These are phyloP conservation scores for Phytophthora europaea DNA, from an alignment of 352 stramenopile species.

Conservation along the genomic window DNA sequence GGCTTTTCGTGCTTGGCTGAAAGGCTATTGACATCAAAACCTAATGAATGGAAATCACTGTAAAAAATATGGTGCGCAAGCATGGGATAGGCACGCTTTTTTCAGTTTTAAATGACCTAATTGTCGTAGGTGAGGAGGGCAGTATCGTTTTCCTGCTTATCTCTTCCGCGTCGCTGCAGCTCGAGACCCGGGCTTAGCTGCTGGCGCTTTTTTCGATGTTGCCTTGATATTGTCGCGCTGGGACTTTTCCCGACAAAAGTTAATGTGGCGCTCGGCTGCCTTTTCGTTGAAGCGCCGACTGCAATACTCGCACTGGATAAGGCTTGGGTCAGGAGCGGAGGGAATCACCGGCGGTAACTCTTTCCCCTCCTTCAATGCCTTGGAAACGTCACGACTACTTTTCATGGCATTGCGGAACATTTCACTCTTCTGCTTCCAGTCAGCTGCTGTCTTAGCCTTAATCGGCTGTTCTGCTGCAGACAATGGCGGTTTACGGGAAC, in stretches of 20 bases:
- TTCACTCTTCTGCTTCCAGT: conserved; percentile 92
- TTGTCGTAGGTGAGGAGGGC: neutral
- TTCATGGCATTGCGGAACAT: conserved; percentile 92
- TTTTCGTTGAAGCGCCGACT: conserved; percentile 93
- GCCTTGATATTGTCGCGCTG: conserved; percentile 61
- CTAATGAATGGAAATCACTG: neutral
- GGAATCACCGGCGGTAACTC: conserved; percentile 68
- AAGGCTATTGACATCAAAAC: too few relatives aligned
- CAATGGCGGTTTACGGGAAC: conserved; percentile 26
- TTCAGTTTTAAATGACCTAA: neutral
- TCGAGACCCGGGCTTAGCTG: conserved; percentile 45
- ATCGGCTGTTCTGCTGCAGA: conserved; percentile 63
- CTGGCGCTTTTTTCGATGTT: conserved; percentile 51
- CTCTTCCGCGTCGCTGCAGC: conserved; percentile 52
- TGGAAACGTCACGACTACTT: conserved; percentile 67
- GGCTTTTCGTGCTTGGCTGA: conserved; percentile 63
- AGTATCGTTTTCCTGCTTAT: conserved; percentile 26
- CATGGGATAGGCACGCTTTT: neutral
- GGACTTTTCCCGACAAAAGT: conserved; percentile 91
- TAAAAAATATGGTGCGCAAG: neutral
- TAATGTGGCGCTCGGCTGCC: conserved; percentile 93
- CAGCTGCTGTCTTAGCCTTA: conserved; percentile 56
- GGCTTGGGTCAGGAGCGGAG: conserved; percentile 77
- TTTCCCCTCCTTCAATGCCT: conserved; percentile 77
- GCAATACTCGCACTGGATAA: conserved; percentile 94